phyloP scores from a whole-genome alignment of 169 alveolate genomes.

The Cryptosporidium muris region DNA sequence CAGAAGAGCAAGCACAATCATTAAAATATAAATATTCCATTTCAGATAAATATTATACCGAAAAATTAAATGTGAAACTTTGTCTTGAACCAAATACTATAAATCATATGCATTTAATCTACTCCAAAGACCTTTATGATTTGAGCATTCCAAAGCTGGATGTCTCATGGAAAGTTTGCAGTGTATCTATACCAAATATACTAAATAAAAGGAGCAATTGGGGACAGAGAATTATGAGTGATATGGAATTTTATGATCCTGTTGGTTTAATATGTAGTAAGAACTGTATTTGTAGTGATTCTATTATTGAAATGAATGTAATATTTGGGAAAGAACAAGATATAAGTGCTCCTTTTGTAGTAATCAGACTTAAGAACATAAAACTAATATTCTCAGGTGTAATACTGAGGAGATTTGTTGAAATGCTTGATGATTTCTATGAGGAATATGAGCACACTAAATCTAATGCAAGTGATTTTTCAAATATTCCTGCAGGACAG shows the following conservation, averaged over 20 bases:
- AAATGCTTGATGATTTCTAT: conserved; percentile 5
- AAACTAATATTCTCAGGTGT: conserved; percentile 2
- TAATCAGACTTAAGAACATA: conserved; percentile 12
- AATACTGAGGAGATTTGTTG: neutral
- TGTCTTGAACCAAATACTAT: neutral
- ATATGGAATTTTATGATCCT: neutral
- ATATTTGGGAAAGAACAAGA: conserved; percentile 1
- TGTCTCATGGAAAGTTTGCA: neutral
- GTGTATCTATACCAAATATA: neutral
- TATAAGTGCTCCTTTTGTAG: neutral
- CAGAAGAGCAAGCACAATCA: too few species aligned
- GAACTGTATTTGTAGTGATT: conserved; percentile 13
- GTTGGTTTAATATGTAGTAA: neutral
- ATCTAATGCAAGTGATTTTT: neutral
- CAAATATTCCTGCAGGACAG: neutral
- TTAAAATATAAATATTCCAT: too few species aligned
- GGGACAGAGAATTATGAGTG: neutral
- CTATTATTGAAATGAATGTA: conserved; percentile 18
- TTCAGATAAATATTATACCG: neutral
- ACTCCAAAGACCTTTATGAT: too few species aligned
- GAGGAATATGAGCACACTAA: neutral
- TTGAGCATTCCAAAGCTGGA: too few species aligned
- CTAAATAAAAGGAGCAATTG: neutral
- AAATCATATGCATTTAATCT: neutral
- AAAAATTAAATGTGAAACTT: neutral